These are phyloP conservation scores for Apiospora kogelbergensis DNA, from an alignment of 2,329 filamentous ascomycete species.

Conservation along the genomic window DNA sequence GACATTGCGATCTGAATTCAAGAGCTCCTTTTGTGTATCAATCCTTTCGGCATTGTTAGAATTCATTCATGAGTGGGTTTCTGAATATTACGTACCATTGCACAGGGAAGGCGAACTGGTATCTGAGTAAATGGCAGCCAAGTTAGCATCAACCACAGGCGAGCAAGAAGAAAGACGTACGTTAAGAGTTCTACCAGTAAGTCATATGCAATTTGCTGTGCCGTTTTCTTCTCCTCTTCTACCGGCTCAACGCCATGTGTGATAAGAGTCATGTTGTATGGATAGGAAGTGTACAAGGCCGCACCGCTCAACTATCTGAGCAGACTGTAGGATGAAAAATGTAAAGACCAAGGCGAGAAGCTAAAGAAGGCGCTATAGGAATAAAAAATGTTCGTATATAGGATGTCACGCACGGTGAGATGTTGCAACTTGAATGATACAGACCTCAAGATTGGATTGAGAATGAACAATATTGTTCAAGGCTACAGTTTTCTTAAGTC, in stretches of 20 bases:
- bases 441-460: no score
- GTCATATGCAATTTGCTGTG: not conserved
- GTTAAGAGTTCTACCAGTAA: not conserved
- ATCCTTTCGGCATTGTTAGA: conserved; percentile 13
- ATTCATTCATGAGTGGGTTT: not conserved
- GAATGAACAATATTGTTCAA: no score
- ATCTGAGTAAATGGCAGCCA: not conserved
- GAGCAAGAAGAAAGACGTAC: not conserved
- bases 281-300: not conserved
- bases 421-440: no score
- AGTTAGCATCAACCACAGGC: not conserved
- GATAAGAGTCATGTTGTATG: not conserved
- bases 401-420: no score
- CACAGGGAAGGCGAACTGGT: not conserved
- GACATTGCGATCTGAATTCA: conserved; percentile 14
- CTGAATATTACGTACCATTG: not conserved
- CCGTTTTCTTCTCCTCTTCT: not conserved
- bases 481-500: no score
- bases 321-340: no score
- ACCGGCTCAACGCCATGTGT: not conserved
- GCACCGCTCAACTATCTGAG: no score
- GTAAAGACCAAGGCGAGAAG: no score
- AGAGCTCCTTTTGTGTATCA: conserved; percentile 16
- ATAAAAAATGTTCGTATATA: no score
- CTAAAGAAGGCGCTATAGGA: no score